phyloP scores from a whole-genome alignment of 805 yeast genomes.

The Scheffersomyces lignosus region DNA sequence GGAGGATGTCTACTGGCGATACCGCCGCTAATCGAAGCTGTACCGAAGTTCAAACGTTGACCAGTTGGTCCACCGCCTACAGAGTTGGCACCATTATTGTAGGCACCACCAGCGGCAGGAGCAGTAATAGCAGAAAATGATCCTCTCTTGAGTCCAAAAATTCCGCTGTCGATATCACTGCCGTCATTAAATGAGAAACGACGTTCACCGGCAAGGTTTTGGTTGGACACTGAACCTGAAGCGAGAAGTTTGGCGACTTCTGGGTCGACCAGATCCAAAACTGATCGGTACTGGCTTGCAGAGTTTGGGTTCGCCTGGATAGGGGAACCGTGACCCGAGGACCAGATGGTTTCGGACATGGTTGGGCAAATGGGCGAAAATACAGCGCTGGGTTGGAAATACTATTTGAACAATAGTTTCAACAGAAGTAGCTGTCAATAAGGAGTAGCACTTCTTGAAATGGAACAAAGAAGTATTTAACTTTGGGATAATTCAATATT shows the following conservation, averaged over 20 bases:
- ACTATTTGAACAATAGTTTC: too few species aligned
- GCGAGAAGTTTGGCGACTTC: conserved; percentile 34
- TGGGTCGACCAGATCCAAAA: conserved; percentile 42
- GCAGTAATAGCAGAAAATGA: conserved; percentile 49
- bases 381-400: too few species aligned
- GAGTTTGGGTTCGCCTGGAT: conserved; percentile 13
- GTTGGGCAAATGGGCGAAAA: too few species aligned
- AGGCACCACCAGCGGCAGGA: conserved; percentile 35
- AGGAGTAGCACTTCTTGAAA: too few species aligned
- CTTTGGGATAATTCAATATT: too few species aligned
- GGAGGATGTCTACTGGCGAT: conserved; percentile 48
- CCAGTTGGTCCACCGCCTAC: conserved; percentile 25
- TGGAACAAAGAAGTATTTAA: too few species aligned
- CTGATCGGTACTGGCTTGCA: conserved; percentile 28
- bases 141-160: conserved; percentile 50
- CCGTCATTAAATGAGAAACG: conserved; percentile 43
- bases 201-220: too few species aligned
- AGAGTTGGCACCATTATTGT: conserved; percentile 19
- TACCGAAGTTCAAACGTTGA: conserved; percentile 44
- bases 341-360: conserved; percentile 47
- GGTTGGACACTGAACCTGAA: conserved; percentile 9
- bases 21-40: conserved; percentile 64
- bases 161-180: conserved; percentile 42
- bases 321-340: conserved; percentile 16
- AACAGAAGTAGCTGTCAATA: too few species aligned